A percentile compares a stretch with the other conserved stretches of the same genome.
phyloP scores from a whole-genome alignment of 768 basidiomycete species.

The Hericium alpestre region DNA sequence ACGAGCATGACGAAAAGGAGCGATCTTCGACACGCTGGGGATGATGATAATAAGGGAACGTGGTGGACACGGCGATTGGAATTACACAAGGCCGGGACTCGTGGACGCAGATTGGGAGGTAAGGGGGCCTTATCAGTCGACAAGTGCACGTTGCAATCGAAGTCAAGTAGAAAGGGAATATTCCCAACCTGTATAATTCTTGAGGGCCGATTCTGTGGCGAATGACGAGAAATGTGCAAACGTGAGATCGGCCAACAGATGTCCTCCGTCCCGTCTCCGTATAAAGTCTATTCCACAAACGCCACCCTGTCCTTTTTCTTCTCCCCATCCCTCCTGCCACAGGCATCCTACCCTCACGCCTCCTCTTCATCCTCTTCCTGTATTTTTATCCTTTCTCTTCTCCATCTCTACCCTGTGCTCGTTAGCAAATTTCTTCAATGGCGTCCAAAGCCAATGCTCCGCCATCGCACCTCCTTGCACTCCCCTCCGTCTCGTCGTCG shows the following conservation, averaged over 20 bases:
- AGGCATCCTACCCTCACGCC: neutral
- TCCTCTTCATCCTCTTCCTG: neutral
- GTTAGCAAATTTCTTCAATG: conserved; percentile 17
- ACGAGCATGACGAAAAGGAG: no score
- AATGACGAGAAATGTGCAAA: neutral
- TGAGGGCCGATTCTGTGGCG: no score
- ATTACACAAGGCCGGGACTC: no score
- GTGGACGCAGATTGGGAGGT: no score
- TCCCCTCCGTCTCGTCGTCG: conserved; percentile 61
- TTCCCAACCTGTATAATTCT: no score
- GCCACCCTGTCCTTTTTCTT: conserved; percentile 11
- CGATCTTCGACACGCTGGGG: no score
- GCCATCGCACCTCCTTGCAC: conserved; percentile 51
- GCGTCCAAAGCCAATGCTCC: conserved; percentile 24
- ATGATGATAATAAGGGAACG: no score
- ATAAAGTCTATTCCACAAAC: conserved; percentile 21
- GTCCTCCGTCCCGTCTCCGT: conserved; percentile 10
- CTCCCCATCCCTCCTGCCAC: conserved; percentile 5
- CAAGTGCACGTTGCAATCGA: no score
- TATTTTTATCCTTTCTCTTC: conserved; percentile 11
- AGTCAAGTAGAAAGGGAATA: no score
- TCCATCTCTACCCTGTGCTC: conserved; percentile 3
- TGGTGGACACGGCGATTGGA: no score
- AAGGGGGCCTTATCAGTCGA: no score
- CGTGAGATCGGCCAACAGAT: conserved; percentile 7